Base-by-base conservation (phyloP, 768 basidiomycete genomes). In the Trametes cinnabarina region DNA sequence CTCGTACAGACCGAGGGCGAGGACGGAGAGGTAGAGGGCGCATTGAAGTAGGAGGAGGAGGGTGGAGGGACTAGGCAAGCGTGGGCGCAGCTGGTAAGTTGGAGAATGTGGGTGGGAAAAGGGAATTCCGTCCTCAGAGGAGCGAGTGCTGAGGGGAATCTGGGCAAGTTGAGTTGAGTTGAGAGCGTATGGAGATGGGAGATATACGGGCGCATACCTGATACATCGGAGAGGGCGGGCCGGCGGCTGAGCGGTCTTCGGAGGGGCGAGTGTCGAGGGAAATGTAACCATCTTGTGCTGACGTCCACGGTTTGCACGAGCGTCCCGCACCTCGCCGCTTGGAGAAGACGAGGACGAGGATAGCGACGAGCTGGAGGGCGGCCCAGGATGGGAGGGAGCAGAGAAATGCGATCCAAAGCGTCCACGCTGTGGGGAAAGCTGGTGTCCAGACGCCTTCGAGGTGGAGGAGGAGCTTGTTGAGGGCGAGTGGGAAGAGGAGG, bases 401-500 rank as follows among this genome's bases (percentile, higher is more conserved):
- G 41, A 60, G 58, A 26, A 60, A 47, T 6, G 53, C 53, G 35
- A 55, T 51, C 59, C 59, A 60, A 1, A 28, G 25, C 9, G 47
- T 55, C 53, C 52, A 60, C 3, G n/a, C 26, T 47, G 22, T 12
- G 47, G 9, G 59, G 59, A 25, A 60, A 9, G 22, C 59, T 4
- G 41, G 42, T 23, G 40, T 6, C 59, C 59, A 60, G 32, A 55
- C 53, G 22, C 23, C 53, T n/a, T 41, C 43, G 8, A 60, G n/a
- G n/a, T n/a, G n/a, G n/a, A n/a, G n/a, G n/a, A n/a, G n/a, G n/a
- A n/a, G n/a, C n/a, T n/a, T n/a, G n/a, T n/a, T n/a, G n/a, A n/a
- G n/a, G n/a, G n/a, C n/a, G n/a, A n/a, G n/a, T n/a, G n/a, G n/a
- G n/a, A n/a, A n/a, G n/a, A n/a, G n/a, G n/a, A n/a, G n/a, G n/a